Evolutionary conservation across 129 eudicot species (phyloP), one percentile per base, ranked within the genome.

Genomic region (Helianthus tuberosus): DNA sequence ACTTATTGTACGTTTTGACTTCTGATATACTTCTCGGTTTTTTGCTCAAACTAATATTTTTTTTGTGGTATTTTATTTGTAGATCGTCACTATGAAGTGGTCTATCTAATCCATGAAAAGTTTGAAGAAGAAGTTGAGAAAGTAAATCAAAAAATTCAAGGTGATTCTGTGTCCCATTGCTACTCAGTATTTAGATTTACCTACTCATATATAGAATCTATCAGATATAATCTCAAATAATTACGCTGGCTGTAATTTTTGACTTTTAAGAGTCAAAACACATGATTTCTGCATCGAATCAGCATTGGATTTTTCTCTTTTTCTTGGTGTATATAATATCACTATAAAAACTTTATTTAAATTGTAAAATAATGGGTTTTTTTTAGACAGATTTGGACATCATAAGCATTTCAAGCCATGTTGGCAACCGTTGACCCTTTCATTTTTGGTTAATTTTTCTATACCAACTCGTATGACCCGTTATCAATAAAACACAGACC

Each of bases 51-150:
- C 52, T 36, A 59, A 61, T 60, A 12, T 20, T 71, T 46, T 71
- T 20, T 67, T 57, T 65, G 23, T 35, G 13, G 16, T 80, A 58
- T 35, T 70, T 50, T 70, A 54, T 61, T 47, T 51, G 59, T 86
- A 94, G 99, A 85, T 84, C 88, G 99, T 60, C 99, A 94, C 84
- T 94, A 94, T 49, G 99, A 94, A 78, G 99, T 94, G 68, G 97
- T 94, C 17, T 94, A 90, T 81, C 58, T 94, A 44, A 91, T 94
- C 61, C 99, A 94, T 76, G 96, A 94, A 82, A 82, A 86, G 70
- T 81, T 74, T 61, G 75, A 53, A 47, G 91, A 85, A 13, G 86
- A 94, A 80, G 99, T 94, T 79, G 94, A 90, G 81, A 83, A 75
- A 57, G 99, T 94, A 25, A 91, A 94, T 74, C 71, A 79, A 43